Evolutionary conservation across 495 filamentous ascomycete genomes (phyloP).

Genomic region (Oleoguttula mirabilis): DNA sequence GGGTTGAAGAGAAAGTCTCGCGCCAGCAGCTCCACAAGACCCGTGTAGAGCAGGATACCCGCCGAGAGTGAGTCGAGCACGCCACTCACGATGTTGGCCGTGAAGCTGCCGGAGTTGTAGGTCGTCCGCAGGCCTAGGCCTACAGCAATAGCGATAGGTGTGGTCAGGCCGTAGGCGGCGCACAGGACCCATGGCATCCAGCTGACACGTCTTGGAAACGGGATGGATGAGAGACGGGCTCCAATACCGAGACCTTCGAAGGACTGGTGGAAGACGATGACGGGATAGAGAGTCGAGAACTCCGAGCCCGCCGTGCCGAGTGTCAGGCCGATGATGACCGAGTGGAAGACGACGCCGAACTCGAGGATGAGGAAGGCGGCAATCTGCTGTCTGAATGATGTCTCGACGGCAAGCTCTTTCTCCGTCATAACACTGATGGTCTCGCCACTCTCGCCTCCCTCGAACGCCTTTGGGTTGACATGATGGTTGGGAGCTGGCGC

Average conservation of each 20-base stretch:
- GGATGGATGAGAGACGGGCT: slow-evolving; percentile 57
- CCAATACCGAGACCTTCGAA: slow-evolving; percentile 41
- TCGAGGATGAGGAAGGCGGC: slow-evolving; percentile 37
- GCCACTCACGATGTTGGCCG: slow-evolving; percentile 63
- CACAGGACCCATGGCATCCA: slow-evolving; percentile 65
- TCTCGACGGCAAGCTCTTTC: slow-evolving; percentile 28
- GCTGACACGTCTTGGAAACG: slow-evolving; percentile 54
- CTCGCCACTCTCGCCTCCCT: slow-evolving; percentile 13
- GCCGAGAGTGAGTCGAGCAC: slow-evolving; percentile 78
- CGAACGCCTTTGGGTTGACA: slow-evolving; percentile 18
- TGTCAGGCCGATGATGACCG: slow-evolving; percentile 34
- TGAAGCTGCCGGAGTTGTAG: slow-evolving; percentile 51
- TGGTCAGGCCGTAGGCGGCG: slow-evolving; percentile 57
- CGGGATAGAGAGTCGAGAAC: slow-evolving; percentile 32
- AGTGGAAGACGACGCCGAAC: slow-evolving; percentile 36
- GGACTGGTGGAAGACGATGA: slow-evolving; percentile 35
- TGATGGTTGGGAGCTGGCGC: slow-evolving; percentile 10
- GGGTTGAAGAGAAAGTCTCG: slow-evolving; percentile 91
- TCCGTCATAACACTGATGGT: slow-evolving; percentile 1
- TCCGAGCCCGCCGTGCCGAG: slow-evolving; percentile 31
- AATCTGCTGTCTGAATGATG: slow-evolving; percentile 35
- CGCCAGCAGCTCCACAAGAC: slow-evolving; percentile 81
- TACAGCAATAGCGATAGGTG: slow-evolving; percentile 70
- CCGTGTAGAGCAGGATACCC: slow-evolving; percentile 85
- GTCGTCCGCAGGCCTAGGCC: slow-evolving; percentile 60